A percentile compares a stretch with the other conserved stretches of the same genome.
These are phyloP conservation scores for Zoysia japonica DNA, from an alignment of 176 grass and related monocot genomes.

Conservation along the genomic window DNA sequence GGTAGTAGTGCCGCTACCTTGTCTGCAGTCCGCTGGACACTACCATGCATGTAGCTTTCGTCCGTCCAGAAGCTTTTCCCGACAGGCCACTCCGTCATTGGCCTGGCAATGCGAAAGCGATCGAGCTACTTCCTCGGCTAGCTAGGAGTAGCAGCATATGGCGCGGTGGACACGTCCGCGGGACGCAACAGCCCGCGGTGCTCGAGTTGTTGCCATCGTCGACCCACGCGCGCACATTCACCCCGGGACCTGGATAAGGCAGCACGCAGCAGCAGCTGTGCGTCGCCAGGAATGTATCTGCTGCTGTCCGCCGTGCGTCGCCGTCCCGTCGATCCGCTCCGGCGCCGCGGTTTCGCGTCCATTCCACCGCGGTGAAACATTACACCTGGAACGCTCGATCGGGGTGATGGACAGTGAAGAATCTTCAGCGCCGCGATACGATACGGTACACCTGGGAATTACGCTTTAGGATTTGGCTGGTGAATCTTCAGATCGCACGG, in stretches of 20 bases:
- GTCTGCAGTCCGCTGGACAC: conserved; percentile 18
- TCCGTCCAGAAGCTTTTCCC: conserved; percentile 13
- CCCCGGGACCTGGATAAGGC: neutral
- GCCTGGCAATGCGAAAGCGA: neutral
- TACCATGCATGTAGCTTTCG: neutral
- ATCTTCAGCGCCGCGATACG: neutral
- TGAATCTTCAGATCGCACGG: neutral
- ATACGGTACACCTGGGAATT: neutral
- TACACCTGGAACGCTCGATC: too few relatives aligned
- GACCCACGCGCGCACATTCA: too few relatives aligned
- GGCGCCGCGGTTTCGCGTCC: neutral
- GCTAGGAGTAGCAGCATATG: too few relatives aligned
- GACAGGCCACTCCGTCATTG: conserved; percentile 9
- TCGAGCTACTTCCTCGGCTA: too few relatives aligned
- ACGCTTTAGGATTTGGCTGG: neutral
- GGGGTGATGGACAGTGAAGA: neutral
- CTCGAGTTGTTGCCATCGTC: neutral
- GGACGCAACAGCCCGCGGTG: neutral
- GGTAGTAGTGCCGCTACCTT: neutral
- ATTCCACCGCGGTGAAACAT: neutral
- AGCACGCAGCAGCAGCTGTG: neutral
- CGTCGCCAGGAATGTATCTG: neutral
- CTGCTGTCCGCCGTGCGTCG: neutral
- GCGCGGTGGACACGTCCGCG: neutral
- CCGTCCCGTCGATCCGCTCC: neutral